These are phyloP conservation scores for Dryas alaskensis DNA, from an alignment of 306 rosid species.

Conservation along the genomic window DNA sequence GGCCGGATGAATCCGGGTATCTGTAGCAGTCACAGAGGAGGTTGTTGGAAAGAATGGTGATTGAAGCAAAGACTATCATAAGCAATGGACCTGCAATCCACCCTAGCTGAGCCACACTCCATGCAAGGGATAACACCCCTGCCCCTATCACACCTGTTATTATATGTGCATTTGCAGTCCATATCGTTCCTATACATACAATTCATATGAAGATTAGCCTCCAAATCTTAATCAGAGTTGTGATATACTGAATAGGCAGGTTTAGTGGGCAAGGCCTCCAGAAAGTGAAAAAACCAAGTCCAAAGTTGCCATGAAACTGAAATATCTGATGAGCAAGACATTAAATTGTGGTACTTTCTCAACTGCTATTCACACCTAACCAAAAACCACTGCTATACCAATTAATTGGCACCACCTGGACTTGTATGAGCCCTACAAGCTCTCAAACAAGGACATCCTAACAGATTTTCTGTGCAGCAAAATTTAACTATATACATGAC, in stretches of 20 bases:
- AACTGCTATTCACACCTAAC: background rate
- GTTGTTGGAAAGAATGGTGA: slow-evolving; percentile 39
- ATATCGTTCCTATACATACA: slow-evolving; percentile 15
- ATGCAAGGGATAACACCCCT: slow-evolving; percentile 74
- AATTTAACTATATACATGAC: background rate
- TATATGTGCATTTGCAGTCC: slow-evolving; percentile 60
- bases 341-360: background rate
- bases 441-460: background rate
- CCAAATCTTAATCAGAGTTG: background rate
- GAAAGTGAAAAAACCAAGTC: background rate
- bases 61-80: slow-evolving; percentile 44
- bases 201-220: background rate
- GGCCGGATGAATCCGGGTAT: slow-evolving; percentile 47
- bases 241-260: no score
- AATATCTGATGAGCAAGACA: background rate
- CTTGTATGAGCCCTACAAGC: background rate
- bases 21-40: slow-evolving; percentile 57
- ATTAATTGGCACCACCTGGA: background rate
- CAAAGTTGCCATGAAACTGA: background rate
- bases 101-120: slow-evolving; percentile 77
- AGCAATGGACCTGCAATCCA: slow-evolving; percentile 64
- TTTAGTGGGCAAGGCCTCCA: no score
- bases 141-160: slow-evolving; percentile 83
- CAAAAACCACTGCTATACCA: background rate
- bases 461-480: background rate